Conservation (phyloP, 1,139 yeast species). For the Blastobotrys illinoisensis region DNA sequence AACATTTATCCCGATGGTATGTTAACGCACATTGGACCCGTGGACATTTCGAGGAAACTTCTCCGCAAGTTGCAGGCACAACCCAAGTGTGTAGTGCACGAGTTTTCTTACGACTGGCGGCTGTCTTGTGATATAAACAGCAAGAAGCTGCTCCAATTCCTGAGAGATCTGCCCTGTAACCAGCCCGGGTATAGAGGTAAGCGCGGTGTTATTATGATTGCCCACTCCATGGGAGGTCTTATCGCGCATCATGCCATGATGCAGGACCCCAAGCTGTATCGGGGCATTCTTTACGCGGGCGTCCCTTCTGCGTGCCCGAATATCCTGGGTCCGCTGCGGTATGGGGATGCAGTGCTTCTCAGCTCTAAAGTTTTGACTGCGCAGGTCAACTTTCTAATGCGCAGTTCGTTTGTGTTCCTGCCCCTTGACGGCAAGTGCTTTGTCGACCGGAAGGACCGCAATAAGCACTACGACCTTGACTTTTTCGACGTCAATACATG, state of each 20-base stretch:
- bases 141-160: slow-evolving; percentile 43
- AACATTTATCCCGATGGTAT: slow-evolving; percentile 69
- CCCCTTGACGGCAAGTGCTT: slow-evolving; percentile 74
- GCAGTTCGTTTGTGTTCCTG: slow-evolving; percentile 71
- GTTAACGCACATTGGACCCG: slow-evolving; percentile 78
- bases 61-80: slow-evolving; percentile 50
- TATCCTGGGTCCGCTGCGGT: slow-evolving; percentile 77
- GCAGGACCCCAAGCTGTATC: slow-evolving; percentile 56
- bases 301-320: slow-evolving; percentile 81
- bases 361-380: slow-evolving; percentile 71
- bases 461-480: slow-evolving; percentile 60
- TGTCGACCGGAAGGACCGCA: slow-evolving; percentile 49
- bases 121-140: slow-evolving; percentile 57
- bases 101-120: slow-evolving; percentile 92
- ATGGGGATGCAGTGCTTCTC: slow-evolving; percentile 73
- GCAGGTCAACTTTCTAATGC: slow-evolving; percentile 82
- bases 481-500: slow-evolving; percentile 76
- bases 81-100: slow-evolving; percentile 59
- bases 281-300: slow-evolving; percentile 77
- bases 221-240: slow-evolving; percentile 93
- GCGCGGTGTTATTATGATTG: slow-evolving; percentile 56
- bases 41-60: slow-evolving; percentile 65
- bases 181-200: slow-evolving; percentile 25
- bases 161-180: slow-evolving; percentile 41
- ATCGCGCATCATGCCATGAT: slow-evolving; percentile 77